These are phyloP conservation scores for Phalaenopsis equestris DNA, from an alignment of 106 monocot genomes.

Conservation along the genomic window DNA sequence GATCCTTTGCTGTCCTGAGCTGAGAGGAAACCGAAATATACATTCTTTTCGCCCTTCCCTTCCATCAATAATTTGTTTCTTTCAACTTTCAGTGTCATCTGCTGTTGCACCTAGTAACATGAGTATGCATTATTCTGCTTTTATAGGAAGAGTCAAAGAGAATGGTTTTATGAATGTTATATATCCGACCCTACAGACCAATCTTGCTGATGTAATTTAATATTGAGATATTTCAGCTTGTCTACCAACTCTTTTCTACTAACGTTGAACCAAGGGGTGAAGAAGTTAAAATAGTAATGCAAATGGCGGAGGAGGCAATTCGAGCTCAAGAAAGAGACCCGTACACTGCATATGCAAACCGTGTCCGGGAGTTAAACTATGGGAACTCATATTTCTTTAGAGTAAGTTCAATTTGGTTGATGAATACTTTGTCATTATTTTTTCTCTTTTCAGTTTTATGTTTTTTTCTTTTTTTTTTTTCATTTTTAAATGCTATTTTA, in stretches of 20 bases:
- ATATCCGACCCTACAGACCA: neutral
- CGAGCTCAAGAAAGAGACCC: slow-evolving; percentile 98
- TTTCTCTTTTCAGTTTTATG: neutral
- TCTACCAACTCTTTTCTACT: slow-evolving; percentile 93
- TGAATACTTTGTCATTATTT: neutral
- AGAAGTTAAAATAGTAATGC: slow-evolving; percentile 99
- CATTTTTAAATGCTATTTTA: slow-evolving; percentile 14
- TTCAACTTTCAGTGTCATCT: neutral
- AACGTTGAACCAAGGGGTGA: slow-evolving; percentile 81
- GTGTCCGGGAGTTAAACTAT: slow-evolving; percentile 90
- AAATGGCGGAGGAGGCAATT: slow-evolving; percentile 98
- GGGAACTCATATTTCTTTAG: slow-evolving; percentile 92
- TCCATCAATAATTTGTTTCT: neutral
- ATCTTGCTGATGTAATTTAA: neutral
- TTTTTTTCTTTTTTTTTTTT: neutral
- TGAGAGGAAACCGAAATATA: neutral
- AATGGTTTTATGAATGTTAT: neutral
- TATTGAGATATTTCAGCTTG: slow-evolving; percentile 53
- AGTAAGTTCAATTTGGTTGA: slow-evolving; percentile 27
- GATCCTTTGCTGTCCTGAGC: neutral
- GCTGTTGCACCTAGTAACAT: neutral
- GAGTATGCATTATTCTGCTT: neutral
- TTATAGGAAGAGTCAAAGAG: neutral
- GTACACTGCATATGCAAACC: slow-evolving; percentile 89
- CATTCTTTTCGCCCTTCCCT: neutral